Conservation (phyloP, 2,329 filamentous ascomycete genomes). For the Neospermospora avenae region DNA sequence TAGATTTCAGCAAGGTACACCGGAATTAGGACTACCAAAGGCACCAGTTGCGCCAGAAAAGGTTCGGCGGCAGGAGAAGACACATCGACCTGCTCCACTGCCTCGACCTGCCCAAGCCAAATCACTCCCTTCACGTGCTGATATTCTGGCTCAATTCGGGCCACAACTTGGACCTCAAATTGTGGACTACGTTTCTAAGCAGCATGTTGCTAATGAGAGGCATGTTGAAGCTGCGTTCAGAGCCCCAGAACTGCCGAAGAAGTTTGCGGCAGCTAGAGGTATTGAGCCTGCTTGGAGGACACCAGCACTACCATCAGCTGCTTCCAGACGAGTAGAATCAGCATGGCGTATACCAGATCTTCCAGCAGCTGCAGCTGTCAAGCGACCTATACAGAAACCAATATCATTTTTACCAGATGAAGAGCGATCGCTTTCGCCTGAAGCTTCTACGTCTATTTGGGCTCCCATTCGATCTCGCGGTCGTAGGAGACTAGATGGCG, state of each 20-base stretch:
- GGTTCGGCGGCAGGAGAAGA: background rate
- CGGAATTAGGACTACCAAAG: constrained; percentile 7
- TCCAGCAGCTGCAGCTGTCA: constrained; percentile 12
- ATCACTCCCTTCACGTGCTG: constrained; percentile 27
- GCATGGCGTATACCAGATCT: constrained; percentile 30
- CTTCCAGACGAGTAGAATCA: constrained; percentile 24
- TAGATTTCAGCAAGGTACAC: constrained; percentile 20
- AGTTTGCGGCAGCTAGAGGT: constrained; percentile 16
- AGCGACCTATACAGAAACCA: constrained; percentile 18
- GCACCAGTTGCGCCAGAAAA: background rate
- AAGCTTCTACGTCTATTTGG: constrained; percentile 31
- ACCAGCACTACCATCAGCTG: constrained; percentile 18
- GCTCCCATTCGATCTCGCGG: constrained; percentile 21
- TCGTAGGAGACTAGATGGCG: background rate
- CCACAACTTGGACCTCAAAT: constrained; percentile 31
- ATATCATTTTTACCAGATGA: constrained; percentile 19
- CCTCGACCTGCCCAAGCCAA: background rate
- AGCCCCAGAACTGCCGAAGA: constrained; percentile 16
- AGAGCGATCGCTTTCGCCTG: constrained; percentile 29
- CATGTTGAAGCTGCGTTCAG: constrained; percentile 31
- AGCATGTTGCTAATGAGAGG: constrained; percentile 21
- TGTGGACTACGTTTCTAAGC: constrained; percentile 27
- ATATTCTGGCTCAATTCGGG: constrained; percentile 33
- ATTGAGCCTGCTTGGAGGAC: constrained; percentile 33
- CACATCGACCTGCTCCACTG: background rate